These are phyloP conservation scores for Candida schatavii DNA, from an alignment of 805 yeast genomes.

Conservation along the genomic window DNA sequence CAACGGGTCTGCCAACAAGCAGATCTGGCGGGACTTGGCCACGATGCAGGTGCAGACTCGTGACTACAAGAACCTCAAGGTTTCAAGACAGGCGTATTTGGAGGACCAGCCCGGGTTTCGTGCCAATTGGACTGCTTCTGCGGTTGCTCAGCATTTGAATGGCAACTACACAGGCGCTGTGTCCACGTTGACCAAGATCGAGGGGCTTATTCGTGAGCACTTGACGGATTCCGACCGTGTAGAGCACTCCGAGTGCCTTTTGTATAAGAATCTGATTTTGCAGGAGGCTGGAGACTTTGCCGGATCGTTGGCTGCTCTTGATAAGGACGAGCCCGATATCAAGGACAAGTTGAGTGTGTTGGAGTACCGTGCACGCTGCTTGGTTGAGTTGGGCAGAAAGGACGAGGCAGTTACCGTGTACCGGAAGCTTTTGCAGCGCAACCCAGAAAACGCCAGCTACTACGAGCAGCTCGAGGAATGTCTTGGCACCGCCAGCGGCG, in stretches of 20 bases:
- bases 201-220: constrained; percentile 67
- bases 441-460: constrained; percentile 74
- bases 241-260: constrained; percentile 78
- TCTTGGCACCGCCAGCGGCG: constrained; percentile 45
- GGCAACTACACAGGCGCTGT: constrained; percentile 67
- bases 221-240: constrained; percentile 61
- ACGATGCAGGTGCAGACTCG: constrained; percentile 77
- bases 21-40: constrained; percentile 78
- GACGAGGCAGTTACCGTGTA: constrained; percentile 68
- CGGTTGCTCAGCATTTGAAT: constrained; percentile 78
- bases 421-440: constrained; percentile 71
- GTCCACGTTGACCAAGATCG: constrained; percentile 70
- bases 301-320: constrained; percentile 61
- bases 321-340: constrained; percentile 46
- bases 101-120: constrained; percentile 77
- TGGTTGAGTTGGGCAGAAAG: constrained; percentile 51
- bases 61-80: constrained; percentile 61
- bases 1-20: constrained; percentile 74
- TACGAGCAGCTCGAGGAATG: constrained; percentile 66
- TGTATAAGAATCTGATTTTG: constrained; percentile 70
- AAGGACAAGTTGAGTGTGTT: constrained; percentile 57
- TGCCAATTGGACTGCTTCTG: constrained; percentile 87
- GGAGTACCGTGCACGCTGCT: constrained; percentile 67
- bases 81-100: constrained; percentile 64
- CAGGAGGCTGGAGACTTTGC: constrained; percentile 60